Evolutionary conservation across 345 rosid genomes (phyloP), one percentile per base, ranked within the genome.

Genomic region (Hypericum perforatum): DNA sequence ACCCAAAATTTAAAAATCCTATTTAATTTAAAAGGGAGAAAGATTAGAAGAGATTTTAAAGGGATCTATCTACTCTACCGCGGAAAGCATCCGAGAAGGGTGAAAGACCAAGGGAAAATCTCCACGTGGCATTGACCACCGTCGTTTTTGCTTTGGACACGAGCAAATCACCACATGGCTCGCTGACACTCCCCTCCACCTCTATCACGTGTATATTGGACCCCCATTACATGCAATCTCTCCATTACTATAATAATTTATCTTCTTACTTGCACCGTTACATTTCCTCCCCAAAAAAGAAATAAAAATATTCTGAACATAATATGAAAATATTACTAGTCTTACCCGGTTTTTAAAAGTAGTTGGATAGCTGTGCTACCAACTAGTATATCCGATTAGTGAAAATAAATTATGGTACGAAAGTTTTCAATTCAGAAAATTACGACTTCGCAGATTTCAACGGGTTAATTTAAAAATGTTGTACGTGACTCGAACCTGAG

Each of bases 61-160:
- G 57, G 32, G 32, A 42, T 12, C 41, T 42, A 12, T 53, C 10
- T 13, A 36, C 38, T 6, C 37, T 6, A 22, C 59, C 42, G 53
- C 8, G 8, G 9, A 49, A 55, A 63, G 61, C 68, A 56, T 44
- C 69, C 16, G 10, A 14, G 54, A n/a, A 43, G 58, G 56, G 45
- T 42, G 7, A 10, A 6, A n/a, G 41, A 11, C 49, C 42, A 7
- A 16, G 37, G 13, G 59, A 54, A 58, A 15, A 16, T 15, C 11
- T 68, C 70, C 84, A 70, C 78, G 78, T 63, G 73, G 50, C 64
- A 55, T 64, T 63, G 69, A 63, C 70, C 82, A 82, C 80, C 84
- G 80, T 58, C 78, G 63, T 37, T 36, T 36, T 55, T 70, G 71
- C 71, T 56, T 55, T 69, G 41, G 61, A 63, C 71, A 69, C 63